phyloP scores from a whole-genome alignment of 2,329 filamentous ascomycete genomes.

The Harringtonia lauricola region DNA sequence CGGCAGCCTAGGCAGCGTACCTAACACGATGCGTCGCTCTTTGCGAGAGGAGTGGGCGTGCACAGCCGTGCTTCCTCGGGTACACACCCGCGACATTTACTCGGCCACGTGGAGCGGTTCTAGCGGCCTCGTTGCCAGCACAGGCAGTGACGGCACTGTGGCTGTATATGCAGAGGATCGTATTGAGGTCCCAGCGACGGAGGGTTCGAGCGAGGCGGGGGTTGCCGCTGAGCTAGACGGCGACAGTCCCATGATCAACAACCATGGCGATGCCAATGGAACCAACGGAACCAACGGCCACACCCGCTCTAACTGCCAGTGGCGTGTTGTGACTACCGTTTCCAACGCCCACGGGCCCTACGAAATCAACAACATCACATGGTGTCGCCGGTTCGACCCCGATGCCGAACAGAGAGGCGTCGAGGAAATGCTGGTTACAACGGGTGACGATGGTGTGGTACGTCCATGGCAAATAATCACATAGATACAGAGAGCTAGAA shows the following conservation, averaged over 20 bases:
- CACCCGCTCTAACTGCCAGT: slow-evolving; percentile 28
- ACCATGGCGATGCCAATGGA: slow-evolving; percentile 19
- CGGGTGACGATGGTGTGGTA: slow-evolving; percentile 84
- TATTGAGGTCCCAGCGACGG: not conserved
- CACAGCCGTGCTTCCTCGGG: slow-evolving; percentile 61
- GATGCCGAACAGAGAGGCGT: slow-evolving; percentile 39
- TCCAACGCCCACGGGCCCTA: slow-evolving; percentile 79
- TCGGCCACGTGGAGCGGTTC: slow-evolving; percentile 71
- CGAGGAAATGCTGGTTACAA: slow-evolving; percentile 83
- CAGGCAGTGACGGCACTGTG: slow-evolving; percentile 76
- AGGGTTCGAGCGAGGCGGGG: slow-evolving; percentile 2
- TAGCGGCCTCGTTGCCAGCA: slow-evolving; percentile 72
- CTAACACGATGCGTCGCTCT: slow-evolving; percentile 77
- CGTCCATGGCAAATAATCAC: slow-evolving; percentile 56
- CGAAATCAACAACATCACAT: slow-evolving; percentile 85
- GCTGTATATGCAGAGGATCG: slow-evolving; percentile 60
- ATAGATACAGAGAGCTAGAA: too few species aligned
- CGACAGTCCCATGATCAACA: slow-evolving; percentile 7
- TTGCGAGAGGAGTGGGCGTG: slow-evolving; percentile 78
- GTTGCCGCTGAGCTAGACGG: slow-evolving; percentile 8
- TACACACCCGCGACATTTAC: slow-evolving; percentile 75
- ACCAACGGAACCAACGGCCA: too few species aligned
- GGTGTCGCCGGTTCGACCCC: slow-evolving; percentile 69
- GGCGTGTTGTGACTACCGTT: slow-evolving; percentile 60
- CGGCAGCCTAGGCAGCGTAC: slow-evolving; percentile 49